Evolutionary conservation across 768 basidiomycete genomes (phyloP).

Genomic region (Macrolepiota albuminosa): DNA sequence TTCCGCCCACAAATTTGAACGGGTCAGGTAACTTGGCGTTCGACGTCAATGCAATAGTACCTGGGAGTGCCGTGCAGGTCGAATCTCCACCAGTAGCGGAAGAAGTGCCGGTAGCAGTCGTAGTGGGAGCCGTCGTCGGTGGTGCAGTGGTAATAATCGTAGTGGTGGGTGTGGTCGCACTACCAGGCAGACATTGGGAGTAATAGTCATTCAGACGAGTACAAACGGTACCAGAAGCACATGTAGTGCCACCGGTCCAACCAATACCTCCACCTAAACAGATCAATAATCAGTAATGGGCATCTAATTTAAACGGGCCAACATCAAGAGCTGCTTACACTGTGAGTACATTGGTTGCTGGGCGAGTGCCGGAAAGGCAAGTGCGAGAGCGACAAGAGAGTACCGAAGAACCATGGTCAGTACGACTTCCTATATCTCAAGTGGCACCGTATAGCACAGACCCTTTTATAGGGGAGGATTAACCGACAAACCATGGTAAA

Average conservation of each 20-base stretch:
- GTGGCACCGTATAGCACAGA: background rate
- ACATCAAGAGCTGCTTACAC: conserved; percentile 15
- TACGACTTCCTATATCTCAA: background rate
- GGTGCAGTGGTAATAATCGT: conserved; percentile 16
- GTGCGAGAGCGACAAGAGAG: conserved; percentile 18
- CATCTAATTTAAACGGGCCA: background rate
- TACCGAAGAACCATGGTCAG: conserved; percentile 20
- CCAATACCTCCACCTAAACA: conserved; percentile 30
- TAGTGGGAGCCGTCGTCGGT: conserved; percentile 11
- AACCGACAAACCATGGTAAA: background rate
- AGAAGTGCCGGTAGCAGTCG: conserved; percentile 9
- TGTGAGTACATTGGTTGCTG: conserved; percentile 25
- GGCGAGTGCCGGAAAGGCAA: conserved; percentile 24
- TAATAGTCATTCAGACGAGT: conserved; percentile 26
- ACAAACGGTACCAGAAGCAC: conserved; percentile 29
- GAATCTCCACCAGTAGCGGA: background rate
- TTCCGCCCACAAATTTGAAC: conserved; percentile 46
- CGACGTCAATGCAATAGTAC: conserved; percentile 25
- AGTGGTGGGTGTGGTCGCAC: conserved; percentile 16
- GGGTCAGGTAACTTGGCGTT: conserved; percentile 48
- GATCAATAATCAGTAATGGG: background rate
- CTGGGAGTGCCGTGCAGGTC: conserved; percentile 25
- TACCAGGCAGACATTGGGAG: conserved; percentile 30
- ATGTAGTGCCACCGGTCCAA: conserved; percentile 31
- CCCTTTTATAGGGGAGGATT: background rate